Evolutionary conservation across 1,139 yeast species (phyloP), one percentile per base, ranked within the genome.

Genomic region (Geotrichum klebahnii): DNA sequence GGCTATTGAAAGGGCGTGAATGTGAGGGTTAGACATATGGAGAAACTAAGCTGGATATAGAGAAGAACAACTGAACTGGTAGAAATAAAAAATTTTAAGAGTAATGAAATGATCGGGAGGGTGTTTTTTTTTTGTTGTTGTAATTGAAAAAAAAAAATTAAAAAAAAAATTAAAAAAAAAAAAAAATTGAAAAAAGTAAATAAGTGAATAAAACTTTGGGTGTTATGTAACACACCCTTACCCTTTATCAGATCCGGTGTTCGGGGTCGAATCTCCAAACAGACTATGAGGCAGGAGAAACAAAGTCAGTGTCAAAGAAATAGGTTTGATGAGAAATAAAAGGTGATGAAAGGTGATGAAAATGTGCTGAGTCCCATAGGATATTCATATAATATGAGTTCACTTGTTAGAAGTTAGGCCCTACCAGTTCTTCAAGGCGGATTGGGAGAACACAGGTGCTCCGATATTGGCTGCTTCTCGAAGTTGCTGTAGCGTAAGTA

Each of bases 101-200:
- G n/a, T n/a, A n/a, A n/a, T n/a, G 29, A 24, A 41, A 39, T 26
- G 34, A 20, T 5, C 8, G 14, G 38, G 19, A 14, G 35, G 35
- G 41, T 24, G 40, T 35, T 35, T 14, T 19, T 33, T 33, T 33
- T 33, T 33, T 33, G 14, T 33, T 33, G 14, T 33, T 33, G 19
- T 16, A 43, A 33, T 3, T 24, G 19, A 22, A 22, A 3, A 31
- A 32, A 32, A 22, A 42, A 28, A 40, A 9, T 6, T 22, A 22
- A 24, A 24, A n/a, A 14, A 12, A 12, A 22, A 28, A 9, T 9
- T 26, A 16, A 35, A 35, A 19, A 8, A 22, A 20, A 37, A 37
- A 37, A 37, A 37, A 17, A 37, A 22, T 17, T 19, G 16, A 32
- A 14, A 32, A n/a, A n/a, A n/a, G n/a, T n/a, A n/a, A n/a, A n/a